phyloP scores from a whole-genome alignment of 495 filamentous ascomycete genomes.

The Podospora anserina region DNA sequence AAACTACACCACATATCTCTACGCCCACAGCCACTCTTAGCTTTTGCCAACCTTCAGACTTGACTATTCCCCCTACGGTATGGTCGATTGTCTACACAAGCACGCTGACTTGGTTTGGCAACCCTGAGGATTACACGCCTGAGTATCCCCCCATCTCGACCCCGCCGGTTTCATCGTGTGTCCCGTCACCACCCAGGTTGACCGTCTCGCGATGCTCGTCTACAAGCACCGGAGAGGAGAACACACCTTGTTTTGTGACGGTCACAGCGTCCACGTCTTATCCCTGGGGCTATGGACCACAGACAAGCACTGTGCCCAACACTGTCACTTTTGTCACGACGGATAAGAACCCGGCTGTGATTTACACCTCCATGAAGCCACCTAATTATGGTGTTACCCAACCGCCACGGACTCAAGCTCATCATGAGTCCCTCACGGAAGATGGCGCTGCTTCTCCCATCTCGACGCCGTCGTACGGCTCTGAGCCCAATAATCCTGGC shows the following conservation, averaged over 20 bases:
- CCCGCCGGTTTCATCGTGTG: conserved; percentile 34
- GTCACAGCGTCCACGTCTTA: conserved; percentile 17
- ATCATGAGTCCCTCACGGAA: conserved; percentile 20
- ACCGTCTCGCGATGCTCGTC: conserved; percentile 41
- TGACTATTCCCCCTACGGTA: conserved; percentile 16
- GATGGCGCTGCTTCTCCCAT: conserved; percentile 4
- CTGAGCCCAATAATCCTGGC: not conserved
- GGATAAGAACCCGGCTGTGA: conserved; percentile 49
- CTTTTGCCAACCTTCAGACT: conserved; percentile 23
- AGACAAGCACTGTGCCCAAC: conserved; percentile 12
- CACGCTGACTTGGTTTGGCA: conserved; percentile 44
- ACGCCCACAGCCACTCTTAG: conserved; percentile 11
- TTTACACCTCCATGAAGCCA: conserved; percentile 37
- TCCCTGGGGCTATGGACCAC: conserved; percentile 18
- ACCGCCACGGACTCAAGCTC: conserved; percentile 21
- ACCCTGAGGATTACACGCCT: conserved; percentile 43
- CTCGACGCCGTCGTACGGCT: conserved; percentile 32
- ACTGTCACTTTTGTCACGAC: conserved; percentile 42
- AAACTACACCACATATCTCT: conserved; percentile 10
- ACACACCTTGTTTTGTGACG: conserved; percentile 25
- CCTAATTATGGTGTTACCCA: conserved; percentile 44
- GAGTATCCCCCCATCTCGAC: conserved; percentile 39
- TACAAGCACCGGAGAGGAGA: conserved; percentile 29
- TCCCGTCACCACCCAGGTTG: conserved; percentile 29
- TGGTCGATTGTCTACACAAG: conserved; percentile 45